Evolutionary conservation across 139 green algal species (phyloP).

Genomic region (Chlorella sp.): DNA sequence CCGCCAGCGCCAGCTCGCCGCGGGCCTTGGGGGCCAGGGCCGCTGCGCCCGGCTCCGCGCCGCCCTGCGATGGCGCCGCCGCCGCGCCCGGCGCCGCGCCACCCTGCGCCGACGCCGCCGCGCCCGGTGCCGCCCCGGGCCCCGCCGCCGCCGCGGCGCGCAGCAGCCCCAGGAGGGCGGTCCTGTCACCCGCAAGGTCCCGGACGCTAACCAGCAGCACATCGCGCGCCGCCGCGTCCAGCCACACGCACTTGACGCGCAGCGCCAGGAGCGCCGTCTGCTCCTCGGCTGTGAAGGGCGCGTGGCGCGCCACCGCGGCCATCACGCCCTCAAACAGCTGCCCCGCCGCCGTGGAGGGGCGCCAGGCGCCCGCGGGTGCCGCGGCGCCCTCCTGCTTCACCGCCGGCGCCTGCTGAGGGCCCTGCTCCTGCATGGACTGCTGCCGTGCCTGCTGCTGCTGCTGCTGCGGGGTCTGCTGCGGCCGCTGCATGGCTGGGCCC

Average conservation of each 20-base stretch:
- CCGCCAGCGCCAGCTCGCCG: neutral
- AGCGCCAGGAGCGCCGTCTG: no score
- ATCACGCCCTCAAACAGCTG: no score
- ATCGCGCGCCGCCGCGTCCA: conserved; percentile 29
- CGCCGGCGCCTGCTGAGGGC: neutral
- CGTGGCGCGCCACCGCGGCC: neutral
- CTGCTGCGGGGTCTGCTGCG: neutral
- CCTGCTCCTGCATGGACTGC: conserved; percentile 12
- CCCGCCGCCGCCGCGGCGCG: neutral
- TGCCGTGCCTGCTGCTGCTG: conserved; percentile 5
- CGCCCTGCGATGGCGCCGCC: neutral
- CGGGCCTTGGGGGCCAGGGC: neutral
- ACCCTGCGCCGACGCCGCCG: neutral
- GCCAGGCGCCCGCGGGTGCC: neutral
- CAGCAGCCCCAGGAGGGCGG: conserved; percentile 21
- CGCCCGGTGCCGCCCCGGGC: neutral
- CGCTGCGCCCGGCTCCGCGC: neutral
- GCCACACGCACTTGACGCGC: conserved; percentile 17
- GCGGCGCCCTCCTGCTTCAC: neutral
- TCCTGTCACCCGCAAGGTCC: conserved; percentile 15
- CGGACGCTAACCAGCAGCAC: conserved; percentile 14
- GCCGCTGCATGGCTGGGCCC: neutral
- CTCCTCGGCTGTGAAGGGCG: neutral
- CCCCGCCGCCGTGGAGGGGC: no score
- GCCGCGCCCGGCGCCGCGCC: neutral